Conservation (phyloP, 805 yeast genomes). For the Ogataea ganodermae region DNA sequence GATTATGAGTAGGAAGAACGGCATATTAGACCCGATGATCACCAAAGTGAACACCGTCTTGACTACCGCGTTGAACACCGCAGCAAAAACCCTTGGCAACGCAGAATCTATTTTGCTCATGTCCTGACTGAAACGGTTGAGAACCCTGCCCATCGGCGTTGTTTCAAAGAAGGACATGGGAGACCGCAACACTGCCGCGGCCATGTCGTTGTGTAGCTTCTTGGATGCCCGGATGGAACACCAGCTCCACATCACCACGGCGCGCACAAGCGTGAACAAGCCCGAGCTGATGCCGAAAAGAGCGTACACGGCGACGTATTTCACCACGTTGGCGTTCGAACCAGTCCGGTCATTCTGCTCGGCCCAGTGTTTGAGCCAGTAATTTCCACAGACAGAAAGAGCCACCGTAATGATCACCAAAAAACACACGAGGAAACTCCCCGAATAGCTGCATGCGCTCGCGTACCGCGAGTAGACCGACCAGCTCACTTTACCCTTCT, state of each 20-base stretch:
- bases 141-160: constrained; percentile 66
- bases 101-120: constrained; percentile 56
- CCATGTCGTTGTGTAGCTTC: constrained; percentile 58
- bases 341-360: constrained; percentile 50
- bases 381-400: constrained; percentile 46
- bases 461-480: constrained; percentile 55
- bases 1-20: constrained; percentile 52
- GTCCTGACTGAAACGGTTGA: constrained; percentile 67
- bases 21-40: constrained; percentile 56
- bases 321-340: constrained; percentile 43
- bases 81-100: constrained; percentile 54
- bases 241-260: constrained; percentile 48
- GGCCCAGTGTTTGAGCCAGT: constrained; percentile 73
- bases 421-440: constrained; percentile 43
- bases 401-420: constrained; percentile 35
- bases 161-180: constrained; percentile 72
- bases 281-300: constrained; percentile 56
- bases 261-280: constrained; percentile 46
- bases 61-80: constrained; percentile 46
- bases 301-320: constrained; percentile 57
- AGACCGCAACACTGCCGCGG: constrained; percentile 50
- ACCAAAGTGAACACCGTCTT: constrained; percentile 50
- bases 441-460: constrained; percentile 57
- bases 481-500: constrained; percentile 59
- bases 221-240: constrained; percentile 60